phyloP scores from a whole-genome alignment of 2,329 filamentous ascomycete species.

The Aspergillus sp. region DNA sequence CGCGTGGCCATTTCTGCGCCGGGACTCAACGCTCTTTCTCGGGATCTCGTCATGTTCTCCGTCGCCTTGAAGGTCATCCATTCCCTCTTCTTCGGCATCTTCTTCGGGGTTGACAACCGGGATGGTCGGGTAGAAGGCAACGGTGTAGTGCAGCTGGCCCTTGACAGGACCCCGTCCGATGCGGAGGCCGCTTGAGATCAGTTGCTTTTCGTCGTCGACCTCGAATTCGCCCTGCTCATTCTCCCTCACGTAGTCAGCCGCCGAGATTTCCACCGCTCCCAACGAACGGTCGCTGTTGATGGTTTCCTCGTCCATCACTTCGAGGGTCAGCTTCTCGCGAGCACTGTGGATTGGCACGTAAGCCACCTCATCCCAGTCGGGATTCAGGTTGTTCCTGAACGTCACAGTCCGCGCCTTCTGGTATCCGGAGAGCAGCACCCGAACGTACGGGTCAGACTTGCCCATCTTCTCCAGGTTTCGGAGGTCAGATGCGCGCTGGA shows the following conservation, averaged over 20 bases:
- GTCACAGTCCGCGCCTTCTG: slow-evolving; percentile 92
- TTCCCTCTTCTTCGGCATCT: slow-evolving; percentile 50
- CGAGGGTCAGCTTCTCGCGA: slow-evolving; percentile 80
- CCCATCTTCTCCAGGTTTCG: slow-evolving; percentile 93
- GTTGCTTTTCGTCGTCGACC: slow-evolving; percentile 72
- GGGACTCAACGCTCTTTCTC: slow-evolving; percentile 33
- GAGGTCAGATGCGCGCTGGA: slow-evolving; percentile 76
- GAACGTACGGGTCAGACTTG: slow-evolving; percentile 93
- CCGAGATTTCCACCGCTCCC: slow-evolving; percentile 74
- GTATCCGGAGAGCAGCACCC: slow-evolving; percentile 84
- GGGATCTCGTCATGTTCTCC: slow-evolving; percentile 14
- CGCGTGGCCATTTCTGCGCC: slow-evolving; percentile 24
- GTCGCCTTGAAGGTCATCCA: slow-evolving; percentile 38
- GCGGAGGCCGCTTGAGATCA: slow-evolving; percentile 66
- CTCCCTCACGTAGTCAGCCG: slow-evolving; percentile 75
- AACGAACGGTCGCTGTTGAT: slow-evolving; percentile 87
- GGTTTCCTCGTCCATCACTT: slow-evolving; percentile 96
- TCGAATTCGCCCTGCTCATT: slow-evolving; percentile 78
- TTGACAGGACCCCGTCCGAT: slow-evolving; percentile 72
- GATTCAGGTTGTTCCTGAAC: slow-evolving; percentile 92
- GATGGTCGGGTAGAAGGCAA: slow-evolving; percentile 85
- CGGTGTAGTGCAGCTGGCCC: slow-evolving; percentile 77
- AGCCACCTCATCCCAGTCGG: slow-evolving; percentile 92
- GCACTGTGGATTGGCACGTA: slow-evolving; percentile 87
- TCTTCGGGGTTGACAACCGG: slow-evolving; percentile 86